Evolutionary conservation across 768 basidiomycete genomes (phyloP).

Genomic region (Russula sp.): DNA sequence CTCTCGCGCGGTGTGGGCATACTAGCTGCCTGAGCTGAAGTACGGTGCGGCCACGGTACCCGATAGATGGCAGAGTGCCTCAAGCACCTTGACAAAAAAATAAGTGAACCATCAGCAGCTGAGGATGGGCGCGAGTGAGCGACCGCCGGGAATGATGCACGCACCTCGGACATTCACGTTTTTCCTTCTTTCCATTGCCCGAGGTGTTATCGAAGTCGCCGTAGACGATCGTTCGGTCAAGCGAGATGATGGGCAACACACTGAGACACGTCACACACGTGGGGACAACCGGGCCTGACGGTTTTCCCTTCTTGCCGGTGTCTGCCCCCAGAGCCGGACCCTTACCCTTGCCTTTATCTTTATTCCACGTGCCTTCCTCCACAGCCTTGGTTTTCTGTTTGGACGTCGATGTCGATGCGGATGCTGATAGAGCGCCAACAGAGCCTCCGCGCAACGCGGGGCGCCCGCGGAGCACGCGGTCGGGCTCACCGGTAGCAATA

Average conservation of each 20-base stretch:
- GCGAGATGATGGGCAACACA: constrained; percentile 66
- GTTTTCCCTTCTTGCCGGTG: constrained; percentile 19
- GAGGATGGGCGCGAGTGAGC: not conserved
- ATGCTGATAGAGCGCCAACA: constrained; percentile 1
- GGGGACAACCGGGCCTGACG: constrained; percentile 33
- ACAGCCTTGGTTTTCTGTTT: constrained; percentile 16
- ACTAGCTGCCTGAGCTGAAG: constrained; percentile 39
- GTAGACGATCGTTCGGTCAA: constrained; percentile 71
- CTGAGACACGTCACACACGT: constrained; percentile 66
- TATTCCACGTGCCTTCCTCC: constrained; percentile 15
- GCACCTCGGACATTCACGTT: constrained; percentile 70
- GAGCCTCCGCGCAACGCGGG: constrained; percentile 13
- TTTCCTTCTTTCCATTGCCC: constrained; percentile 30
- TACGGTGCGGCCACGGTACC: constrained; percentile 61
- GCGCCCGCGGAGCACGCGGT: constrained; percentile 20
- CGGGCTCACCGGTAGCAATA: not conserved
- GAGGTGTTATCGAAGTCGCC: constrained; percentile 51
- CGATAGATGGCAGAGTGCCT: constrained; percentile 76
- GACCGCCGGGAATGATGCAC: constrained; percentile 24
- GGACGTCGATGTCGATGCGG: not conserved
- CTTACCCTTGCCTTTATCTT: constrained; percentile 22
- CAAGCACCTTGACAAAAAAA: constrained; percentile 49
- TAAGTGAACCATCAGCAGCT: constrained; percentile 8
- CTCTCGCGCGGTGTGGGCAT: constrained; percentile 41
- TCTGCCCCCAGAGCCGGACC: constrained; percentile 12